These are phyloP conservation scores for Piedraia hortae DNA, from an alignment of 2,329 filamentous ascomycete species.

Conservation along the genomic window DNA sequence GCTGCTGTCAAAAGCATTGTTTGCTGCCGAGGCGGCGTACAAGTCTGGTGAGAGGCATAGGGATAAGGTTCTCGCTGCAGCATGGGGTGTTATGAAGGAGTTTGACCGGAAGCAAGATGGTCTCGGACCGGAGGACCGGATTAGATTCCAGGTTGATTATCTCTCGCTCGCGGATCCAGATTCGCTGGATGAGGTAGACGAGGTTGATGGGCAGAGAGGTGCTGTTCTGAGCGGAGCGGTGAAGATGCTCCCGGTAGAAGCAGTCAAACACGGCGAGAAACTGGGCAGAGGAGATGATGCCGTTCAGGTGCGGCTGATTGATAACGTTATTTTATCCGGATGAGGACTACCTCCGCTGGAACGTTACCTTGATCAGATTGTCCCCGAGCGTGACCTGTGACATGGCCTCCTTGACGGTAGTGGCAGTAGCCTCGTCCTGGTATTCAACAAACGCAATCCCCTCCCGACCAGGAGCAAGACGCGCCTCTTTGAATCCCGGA, in stretches of 20 bases:
- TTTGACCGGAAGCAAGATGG: slow-evolving; percentile 33
- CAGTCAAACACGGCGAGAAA: slow-evolving; percentile 40
- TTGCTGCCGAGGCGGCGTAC: slow-evolving; percentile 42
- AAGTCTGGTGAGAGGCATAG: slow-evolving; percentile 25
- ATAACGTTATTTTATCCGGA: slow-evolving; percentile 53
- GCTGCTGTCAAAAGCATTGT: slow-evolving; percentile 42
- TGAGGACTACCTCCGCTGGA: slow-evolving; percentile 61
- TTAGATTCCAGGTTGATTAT: slow-evolving; percentile 65
- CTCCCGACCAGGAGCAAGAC: slow-evolving; percentile 58
- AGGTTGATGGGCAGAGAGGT: slow-evolving; percentile 40
- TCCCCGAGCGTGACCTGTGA: slow-evolving; percentile 57
- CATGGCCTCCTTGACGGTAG: slow-evolving; percentile 79
- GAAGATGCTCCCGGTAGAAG: slow-evolving; percentile 63
- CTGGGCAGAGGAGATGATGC: slow-evolving; percentile 40
- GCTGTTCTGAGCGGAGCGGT: slow-evolving; percentile 74
- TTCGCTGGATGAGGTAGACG: slow-evolving; percentile 49
- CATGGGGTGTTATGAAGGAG: slow-evolving; percentile 29
- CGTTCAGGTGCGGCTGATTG: slow-evolving; percentile 63
- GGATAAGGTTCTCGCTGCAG: slow-evolving; percentile 42
- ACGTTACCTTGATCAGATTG: slow-evolving; percentile 78
- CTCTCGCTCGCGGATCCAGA: slow-evolving; percentile 71
- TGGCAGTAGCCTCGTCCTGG: slow-evolving; percentile 66
- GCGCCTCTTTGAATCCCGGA: slow-evolving; percentile 81
- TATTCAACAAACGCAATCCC: slow-evolving; percentile 95
- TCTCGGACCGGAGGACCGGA: slow-evolving; percentile 31